Conservation (phyloP, 2,329 filamentous ascomycete genomes). For the Leptographium wingfieldii region DNA sequence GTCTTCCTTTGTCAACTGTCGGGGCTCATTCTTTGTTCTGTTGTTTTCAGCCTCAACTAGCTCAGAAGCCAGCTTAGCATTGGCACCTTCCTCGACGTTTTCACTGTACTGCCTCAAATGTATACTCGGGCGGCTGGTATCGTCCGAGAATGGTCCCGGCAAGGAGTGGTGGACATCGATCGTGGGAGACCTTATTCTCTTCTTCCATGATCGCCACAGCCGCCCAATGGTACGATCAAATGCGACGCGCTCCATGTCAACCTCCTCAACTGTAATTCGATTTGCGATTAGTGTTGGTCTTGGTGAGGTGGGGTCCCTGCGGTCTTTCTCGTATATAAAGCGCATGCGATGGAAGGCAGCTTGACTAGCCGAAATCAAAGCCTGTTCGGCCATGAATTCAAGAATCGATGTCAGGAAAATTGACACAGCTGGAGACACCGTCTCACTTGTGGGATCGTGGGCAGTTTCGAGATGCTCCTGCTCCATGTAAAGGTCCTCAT, state of each 20-base stretch:
- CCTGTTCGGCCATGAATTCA: constrained; percentile 87
- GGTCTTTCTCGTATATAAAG: constrained; percentile 43
- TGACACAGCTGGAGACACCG: constrained; percentile 79
- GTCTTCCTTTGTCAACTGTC: constrained; percentile 11
- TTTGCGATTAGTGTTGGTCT: constrained; percentile 40
- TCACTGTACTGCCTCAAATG: constrained; percentile 27
- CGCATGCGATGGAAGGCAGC: constrained; percentile 62
- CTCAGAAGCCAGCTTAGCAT: neutral
- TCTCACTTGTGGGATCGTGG: constrained; percentile 47
- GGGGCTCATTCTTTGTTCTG: neutral
- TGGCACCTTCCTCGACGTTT: neutral
- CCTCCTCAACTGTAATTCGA: constrained; percentile 71
- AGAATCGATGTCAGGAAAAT: constrained; percentile 94
- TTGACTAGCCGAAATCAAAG: constrained; percentile 74
- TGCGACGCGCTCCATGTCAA: constrained; percentile 86
- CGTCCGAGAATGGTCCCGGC: constrained; percentile 36
- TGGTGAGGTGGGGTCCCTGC: constrained; percentile 34
- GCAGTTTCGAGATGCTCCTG: constrained; percentile 57
- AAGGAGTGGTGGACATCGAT: constrained; percentile 32
- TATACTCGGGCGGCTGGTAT: constrained; percentile 22
- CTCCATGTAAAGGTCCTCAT: constrained; percentile 80
- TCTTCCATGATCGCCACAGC: constrained; percentile 92
- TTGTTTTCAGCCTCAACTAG: neutral
- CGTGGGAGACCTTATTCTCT: constrained; percentile 53
- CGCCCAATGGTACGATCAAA: constrained; percentile 79